Evolutionary conservation across 1,284 basidiomycete genomes (phyloP).

Genomic region (Ganoderma boninense): DNA sequence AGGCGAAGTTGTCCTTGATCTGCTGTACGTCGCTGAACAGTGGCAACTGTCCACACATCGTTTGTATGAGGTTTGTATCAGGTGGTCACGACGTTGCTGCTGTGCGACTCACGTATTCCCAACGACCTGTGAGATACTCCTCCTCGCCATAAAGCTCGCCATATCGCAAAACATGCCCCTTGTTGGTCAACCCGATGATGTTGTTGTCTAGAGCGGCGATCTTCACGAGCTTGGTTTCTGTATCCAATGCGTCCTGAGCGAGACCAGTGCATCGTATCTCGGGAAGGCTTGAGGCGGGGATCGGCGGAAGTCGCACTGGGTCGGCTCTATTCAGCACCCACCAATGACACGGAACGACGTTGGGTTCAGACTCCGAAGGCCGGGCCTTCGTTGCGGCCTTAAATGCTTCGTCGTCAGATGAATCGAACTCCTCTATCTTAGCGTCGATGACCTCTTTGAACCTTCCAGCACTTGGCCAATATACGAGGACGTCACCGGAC

Average conservation of each 20-base stretch:
- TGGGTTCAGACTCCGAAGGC: constrained; percentile 43
- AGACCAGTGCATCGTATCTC: constrained; percentile 48
- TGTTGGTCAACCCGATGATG: constrained; percentile 80
- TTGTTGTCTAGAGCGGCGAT: constrained; percentile 77
- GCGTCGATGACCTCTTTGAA: constrained; percentile 49
- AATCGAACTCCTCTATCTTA: constrained; percentile 57
- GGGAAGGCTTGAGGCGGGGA: constrained; percentile 48
- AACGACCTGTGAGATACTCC: constrained; percentile 51
- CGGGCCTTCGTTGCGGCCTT: constrained; percentile 40
- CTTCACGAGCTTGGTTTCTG: constrained; percentile 67
- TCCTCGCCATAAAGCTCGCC: constrained; percentile 52
- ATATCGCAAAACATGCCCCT: constrained; percentile 77
- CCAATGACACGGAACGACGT: constrained; percentile 62
- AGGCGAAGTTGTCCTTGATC: constrained; percentile 48
- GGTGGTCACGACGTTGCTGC: neutral
- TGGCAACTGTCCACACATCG: constrained; percentile 59
- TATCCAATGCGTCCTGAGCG: constrained; percentile 41
- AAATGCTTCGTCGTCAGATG: constrained; percentile 41
- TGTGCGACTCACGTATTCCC: constrained; percentile 75
- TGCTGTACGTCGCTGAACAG: constrained; percentile 69
- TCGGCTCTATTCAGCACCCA: constrained; percentile 61
- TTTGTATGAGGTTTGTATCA: neutral
- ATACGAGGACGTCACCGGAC: constrained; percentile 76
- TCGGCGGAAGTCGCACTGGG: constrained; percentile 56
- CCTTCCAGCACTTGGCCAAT: constrained; percentile 70